Evolutionary conservation across 352 stramenopile genomes (phyloP).

Genomic region (Phytopythium montanum): DNA sequence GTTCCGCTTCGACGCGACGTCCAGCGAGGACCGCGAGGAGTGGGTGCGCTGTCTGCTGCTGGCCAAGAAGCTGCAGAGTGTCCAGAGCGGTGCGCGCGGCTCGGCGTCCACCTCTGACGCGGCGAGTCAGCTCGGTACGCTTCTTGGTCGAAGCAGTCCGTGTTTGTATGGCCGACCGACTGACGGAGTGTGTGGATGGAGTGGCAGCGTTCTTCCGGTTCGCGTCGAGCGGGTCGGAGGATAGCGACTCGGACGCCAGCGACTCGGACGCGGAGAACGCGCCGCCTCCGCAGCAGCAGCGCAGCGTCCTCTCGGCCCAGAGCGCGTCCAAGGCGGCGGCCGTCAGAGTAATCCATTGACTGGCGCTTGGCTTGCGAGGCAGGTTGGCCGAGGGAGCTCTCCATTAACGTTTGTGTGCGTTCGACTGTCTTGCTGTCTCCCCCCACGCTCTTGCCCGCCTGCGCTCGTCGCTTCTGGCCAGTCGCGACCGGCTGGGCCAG

Average conservation of each 20-base stretch:
- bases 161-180: background rate
- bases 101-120: background rate
- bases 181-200: background rate
- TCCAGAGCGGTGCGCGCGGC: conserved; percentile 1
- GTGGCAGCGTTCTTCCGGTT: conserved; percentile 45
- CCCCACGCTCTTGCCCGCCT: background rate
- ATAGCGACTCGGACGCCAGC: conserved; percentile 33
- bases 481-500: conserved; percentile 7
- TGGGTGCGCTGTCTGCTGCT: conserved; percentile 40
- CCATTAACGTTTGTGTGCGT: conserved; percentile 4
- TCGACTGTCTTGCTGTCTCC: background rate
- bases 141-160: background rate
- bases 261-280: conserved; percentile 26
- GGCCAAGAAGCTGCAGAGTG: conserved; percentile 29
- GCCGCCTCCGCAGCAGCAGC: conserved; percentile 21
- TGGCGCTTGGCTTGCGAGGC: background rate
- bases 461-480: conserved; percentile 1
- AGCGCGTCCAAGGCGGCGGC: conserved; percentile 16
- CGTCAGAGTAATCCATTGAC: conserved; percentile 29
- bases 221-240: conserved; percentile 45
- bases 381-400: background rate
- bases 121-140: conserved; percentile 16
- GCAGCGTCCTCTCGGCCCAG: conserved; percentile 24
- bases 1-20: conserved; percentile 37
- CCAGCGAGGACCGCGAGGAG: conserved; percentile 32